Percentiles rank a stretch among this genome's conserved stretches.
Conservation (phyloP, 306 rosid genomes). For the Gillenia trifoliata region DNA sequence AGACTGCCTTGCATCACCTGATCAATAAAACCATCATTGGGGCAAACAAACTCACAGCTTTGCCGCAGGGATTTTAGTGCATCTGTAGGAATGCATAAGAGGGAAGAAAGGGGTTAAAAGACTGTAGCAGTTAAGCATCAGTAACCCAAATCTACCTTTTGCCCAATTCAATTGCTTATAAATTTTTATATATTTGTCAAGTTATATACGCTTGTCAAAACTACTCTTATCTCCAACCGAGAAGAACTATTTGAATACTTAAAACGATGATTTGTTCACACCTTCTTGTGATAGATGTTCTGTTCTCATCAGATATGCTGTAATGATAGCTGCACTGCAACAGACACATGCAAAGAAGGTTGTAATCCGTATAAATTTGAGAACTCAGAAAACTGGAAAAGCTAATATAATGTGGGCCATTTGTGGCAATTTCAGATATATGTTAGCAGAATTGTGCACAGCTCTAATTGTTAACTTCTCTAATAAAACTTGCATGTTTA, state of each 20-base stretch:
- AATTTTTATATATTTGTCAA: not conserved
- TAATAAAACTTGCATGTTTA: not conserved
- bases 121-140: not conserved
- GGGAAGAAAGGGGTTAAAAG: not conserved
- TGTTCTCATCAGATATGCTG: slow-evolving; percentile 82
- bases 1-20: slow-evolving; percentile 52
- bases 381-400: slow-evolving; percentile 16
- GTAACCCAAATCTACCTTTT: no score
- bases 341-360: slow-evolving; percentile 30
- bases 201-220: not conserved
- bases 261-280: slow-evolving; percentile 34
- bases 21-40: slow-evolving; percentile 91
- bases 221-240: not conserved
- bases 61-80: slow-evolving; percentile 75
- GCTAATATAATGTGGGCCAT: not conserved
- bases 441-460: not conserved
- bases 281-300: slow-evolving; percentile 84
- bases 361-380: slow-evolving; percentile 17
- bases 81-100: slow-evolving; percentile 41
- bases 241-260: slow-evolving; percentile 19
- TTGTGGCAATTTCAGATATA: not conserved
- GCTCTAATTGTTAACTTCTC: not conserved
- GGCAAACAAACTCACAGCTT: slow-evolving; percentile 81
- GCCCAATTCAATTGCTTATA: not conserved
- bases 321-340: slow-evolving; percentile 92